Conservation (phyloP, 1,284 basidiomycete species). For the Vanrija humicola region DNA sequence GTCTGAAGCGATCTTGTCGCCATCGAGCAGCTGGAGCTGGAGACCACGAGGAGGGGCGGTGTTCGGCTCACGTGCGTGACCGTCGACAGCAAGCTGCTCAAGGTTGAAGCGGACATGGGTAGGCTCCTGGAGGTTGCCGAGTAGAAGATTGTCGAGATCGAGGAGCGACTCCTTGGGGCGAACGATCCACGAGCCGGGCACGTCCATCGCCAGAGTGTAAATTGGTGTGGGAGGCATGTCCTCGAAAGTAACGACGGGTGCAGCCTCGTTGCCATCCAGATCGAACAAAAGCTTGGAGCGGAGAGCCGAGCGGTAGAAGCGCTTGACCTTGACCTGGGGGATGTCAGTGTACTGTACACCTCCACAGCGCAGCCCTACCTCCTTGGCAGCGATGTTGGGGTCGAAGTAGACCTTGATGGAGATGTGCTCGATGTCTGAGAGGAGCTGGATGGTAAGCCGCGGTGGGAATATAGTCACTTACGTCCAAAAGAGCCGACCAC, state of each 20-base stretch:
- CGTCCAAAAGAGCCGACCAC: slow-evolving; percentile 74
- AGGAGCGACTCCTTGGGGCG: slow-evolving; percentile 82
- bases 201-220: slow-evolving; percentile 86
- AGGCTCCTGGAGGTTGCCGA: slow-evolving; percentile 57
- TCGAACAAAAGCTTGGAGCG: slow-evolving; percentile 63
- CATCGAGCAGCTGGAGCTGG: slow-evolving; percentile 68
- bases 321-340: slow-evolving; percentile 75
- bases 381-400: slow-evolving; percentile 58
- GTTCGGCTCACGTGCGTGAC: slow-evolving; percentile 74
- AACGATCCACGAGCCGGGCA: slow-evolving; percentile 85
- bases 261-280: slow-evolving; percentile 53
- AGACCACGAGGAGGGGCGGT: slow-evolving; percentile 72
- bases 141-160: slow-evolving; percentile 93
- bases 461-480: slow-evolving; percentile 39
- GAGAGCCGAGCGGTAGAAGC: slow-evolving; percentile 85
- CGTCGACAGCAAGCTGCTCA: slow-evolving; percentile 87
- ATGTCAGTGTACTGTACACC: not conserved
- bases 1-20: slow-evolving; percentile 61
- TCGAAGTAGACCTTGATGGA: slow-evolving; percentile 72
- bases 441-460: slow-evolving; percentile 37
- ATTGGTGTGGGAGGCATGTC: slow-evolving; percentile 63
- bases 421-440: slow-evolving; percentile 52
- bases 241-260: slow-evolving; percentile 48
- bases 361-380: slow-evolving; percentile 53
- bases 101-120: slow-evolving; percentile 81